Evolutionary conservation across 352 stramenopile genomes (phyloP).

Genomic region (Pythium pyrilobum): DNA sequence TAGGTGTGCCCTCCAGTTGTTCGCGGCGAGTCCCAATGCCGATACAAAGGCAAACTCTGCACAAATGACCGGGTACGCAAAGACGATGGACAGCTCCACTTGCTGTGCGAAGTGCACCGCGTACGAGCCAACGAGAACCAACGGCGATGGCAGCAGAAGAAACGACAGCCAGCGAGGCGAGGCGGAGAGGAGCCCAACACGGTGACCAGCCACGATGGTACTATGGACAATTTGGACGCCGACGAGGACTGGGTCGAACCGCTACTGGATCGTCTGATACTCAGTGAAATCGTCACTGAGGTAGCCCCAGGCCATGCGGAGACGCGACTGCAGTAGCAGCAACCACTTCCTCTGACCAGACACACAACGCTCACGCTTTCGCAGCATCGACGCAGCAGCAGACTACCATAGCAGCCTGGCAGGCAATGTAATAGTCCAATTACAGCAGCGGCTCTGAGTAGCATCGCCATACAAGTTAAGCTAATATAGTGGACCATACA

Average conservation of each 20-base stretch:
- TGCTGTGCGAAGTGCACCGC: slow-evolving; percentile 41
- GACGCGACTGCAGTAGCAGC: not conserved
- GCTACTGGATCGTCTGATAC: not conserved
- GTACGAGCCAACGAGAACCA: slow-evolving; percentile 48
- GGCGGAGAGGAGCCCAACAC: not conserved
- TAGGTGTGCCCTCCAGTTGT: not conserved
- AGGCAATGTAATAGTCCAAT: too few species aligned
- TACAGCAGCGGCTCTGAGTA: too few species aligned
- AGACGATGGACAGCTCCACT: slow-evolving; percentile 36
- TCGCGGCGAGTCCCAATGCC: slow-evolving; percentile 21
- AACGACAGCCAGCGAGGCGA: not conserved
- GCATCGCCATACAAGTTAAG: too few species aligned
- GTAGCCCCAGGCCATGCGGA: not conserved
- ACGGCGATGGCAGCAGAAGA: slow-evolving; percentile 16
- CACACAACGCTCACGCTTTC: too few species aligned
- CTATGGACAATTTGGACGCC: not conserved
- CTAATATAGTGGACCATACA: too few species aligned
- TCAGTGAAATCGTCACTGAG: not conserved
- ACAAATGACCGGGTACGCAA: slow-evolving; percentile 37
- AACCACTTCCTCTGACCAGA: too few species aligned
- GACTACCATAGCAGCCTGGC: too few species aligned
- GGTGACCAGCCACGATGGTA: not conserved
- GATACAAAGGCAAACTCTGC: slow-evolving; percentile 42
- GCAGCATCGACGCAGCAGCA: too few species aligned
- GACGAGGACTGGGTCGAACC: not conserved